Conservation (phyloP, 371 early-diverging fungal genomes). For the Syncephalastrum sp. region DNA sequence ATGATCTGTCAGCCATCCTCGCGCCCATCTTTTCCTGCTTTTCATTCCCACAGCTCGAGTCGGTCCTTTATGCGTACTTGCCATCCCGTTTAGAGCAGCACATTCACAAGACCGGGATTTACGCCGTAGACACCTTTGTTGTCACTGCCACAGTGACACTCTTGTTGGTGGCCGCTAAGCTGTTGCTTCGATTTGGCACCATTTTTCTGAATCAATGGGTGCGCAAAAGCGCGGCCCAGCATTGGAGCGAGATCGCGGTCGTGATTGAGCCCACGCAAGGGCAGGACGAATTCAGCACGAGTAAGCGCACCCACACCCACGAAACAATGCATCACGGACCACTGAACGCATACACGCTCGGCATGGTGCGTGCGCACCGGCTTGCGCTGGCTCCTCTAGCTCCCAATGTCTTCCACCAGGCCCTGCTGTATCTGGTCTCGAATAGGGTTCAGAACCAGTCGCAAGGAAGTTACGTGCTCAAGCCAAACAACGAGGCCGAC, state of each 20-base stretch:
- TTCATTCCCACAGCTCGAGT: slow-evolving; percentile 29
- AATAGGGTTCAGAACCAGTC: slow-evolving; percentile 17
- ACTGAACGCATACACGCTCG: slow-evolving; percentile 7
- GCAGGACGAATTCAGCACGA: slow-evolving; percentile 24
- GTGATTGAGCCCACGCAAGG: slow-evolving; percentile 18
- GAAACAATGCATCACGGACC: not conserved
- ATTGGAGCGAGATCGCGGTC: slow-evolving; percentile 12
- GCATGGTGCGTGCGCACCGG: slow-evolving; percentile 10
- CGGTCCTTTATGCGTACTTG: slow-evolving; percentile 30
- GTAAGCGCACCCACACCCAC: slow-evolving; percentile 5
- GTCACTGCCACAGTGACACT: slow-evolving; percentile 27
- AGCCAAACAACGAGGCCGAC: slow-evolving; percentile 22
- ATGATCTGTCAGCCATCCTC: slow-evolving; percentile 12
- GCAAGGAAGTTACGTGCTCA: slow-evolving; percentile 20
- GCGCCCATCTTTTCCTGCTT: slow-evolving; percentile 21
- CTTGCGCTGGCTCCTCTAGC: slow-evolving; percentile 12
- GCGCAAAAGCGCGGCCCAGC: too few species aligned
- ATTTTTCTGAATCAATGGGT: too few species aligned
- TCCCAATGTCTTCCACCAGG: slow-evolving; percentile 33
- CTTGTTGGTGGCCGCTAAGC: slow-evolving; percentile 23
- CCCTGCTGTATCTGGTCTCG: slow-evolving; percentile 26
- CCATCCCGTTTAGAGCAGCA: slow-evolving; percentile 22
- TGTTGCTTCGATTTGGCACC: not conserved
- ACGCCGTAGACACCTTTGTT: slow-evolving; percentile 33
- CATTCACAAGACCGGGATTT: slow-evolving; percentile 28